Percentiles rank a stretch among this genome's conserved stretches.
Evolutionary conservation across 129 eudicot genomes (phyloP).

Genomic region (Saussurea involucrata): DNA sequence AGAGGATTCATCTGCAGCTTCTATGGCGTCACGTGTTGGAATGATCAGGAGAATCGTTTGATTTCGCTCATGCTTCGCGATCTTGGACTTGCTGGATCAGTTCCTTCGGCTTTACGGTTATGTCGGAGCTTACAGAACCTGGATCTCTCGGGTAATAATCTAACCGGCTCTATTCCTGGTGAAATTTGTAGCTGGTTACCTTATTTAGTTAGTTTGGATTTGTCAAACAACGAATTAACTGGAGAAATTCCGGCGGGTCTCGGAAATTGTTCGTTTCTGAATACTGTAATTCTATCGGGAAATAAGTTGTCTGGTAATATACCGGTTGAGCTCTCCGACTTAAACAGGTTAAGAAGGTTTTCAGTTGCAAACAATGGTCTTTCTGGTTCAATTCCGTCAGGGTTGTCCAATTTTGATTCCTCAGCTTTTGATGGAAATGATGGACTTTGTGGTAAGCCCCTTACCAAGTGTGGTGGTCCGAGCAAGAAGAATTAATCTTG

Average conservation of each 20-base stretch:
- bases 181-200: constrained; percentile 67
- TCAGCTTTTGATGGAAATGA: constrained; percentile 42
- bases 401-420: constrained; percentile 14
- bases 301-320: constrained; percentile 61
- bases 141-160: constrained; percentile 57
- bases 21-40: constrained; percentile 78
- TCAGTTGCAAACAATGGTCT: constrained; percentile 62
- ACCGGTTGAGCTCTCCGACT: constrained; percentile 44
- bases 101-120: constrained; percentile 41
- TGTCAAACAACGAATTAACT: constrained; percentile 49
- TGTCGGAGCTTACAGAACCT: constrained; percentile 68
- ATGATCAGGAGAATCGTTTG: constrained; percentile 64
- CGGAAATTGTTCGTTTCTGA: constrained; percentile 54
- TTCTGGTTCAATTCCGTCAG: constrained; percentile 51
- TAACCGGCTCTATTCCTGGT: constrained; percentile 55
- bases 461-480: constrained; percentile 63
- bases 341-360: constrained; percentile 48
- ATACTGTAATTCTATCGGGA: constrained; percentile 36
- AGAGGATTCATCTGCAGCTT: constrained; percentile 61
- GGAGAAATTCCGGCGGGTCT: constrained; percentile 59
- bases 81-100: constrained; percentile 39
- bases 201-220: constrained; percentile 55
- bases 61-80: constrained; percentile 47
- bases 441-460: constrained; percentile 63
- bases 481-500: constrained; percentile 58